These are phyloP conservation scores for Suillus sp. DNA, from an alignment of 768 basidiomycete genomes.

Conservation along the genomic window DNA sequence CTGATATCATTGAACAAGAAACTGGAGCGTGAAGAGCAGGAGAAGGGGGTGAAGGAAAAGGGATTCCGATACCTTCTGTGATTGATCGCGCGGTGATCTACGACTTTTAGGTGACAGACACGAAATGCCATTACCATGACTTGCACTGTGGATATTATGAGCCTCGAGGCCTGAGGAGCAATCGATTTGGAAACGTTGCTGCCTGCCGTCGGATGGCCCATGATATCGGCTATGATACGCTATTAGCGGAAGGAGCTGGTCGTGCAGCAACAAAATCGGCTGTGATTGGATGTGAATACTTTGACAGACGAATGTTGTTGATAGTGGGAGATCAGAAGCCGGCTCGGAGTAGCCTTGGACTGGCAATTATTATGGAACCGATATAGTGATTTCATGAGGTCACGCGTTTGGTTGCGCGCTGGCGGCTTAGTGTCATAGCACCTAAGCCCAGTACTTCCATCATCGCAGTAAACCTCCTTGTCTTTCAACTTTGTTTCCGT, in stretches of 20 bases:
- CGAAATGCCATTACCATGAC: slow-evolving; percentile 2
- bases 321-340: neutral
- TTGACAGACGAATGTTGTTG: neutral
- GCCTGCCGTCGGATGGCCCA: neutral
- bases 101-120: neutral
- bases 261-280: neutral
- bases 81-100: slow-evolving; percentile 15
- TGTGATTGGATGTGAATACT: slow-evolving; percentile 4
- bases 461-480: neutral
- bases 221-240: neutral
- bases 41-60: slow-evolving; percentile 42
- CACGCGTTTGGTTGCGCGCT: slow-evolving; percentile 13
- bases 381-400: slow-evolving; percentile 1
- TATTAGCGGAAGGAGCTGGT: neutral
- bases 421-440: neutral
- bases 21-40: slow-evolving; percentile 40
- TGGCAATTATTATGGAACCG: neutral
- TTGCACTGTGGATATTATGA: neutral
- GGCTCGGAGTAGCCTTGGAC: neutral
- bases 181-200: slow-evolving; percentile 7
- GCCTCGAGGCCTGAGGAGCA: slow-evolving; percentile 10
- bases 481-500: neutral
- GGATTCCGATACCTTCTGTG: slow-evolving; percentile 57
- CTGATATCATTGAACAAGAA: slow-evolving; percentile 44
- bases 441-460: slow-evolving; percentile 6